A percentile compares a stretch with the other conserved stretches of the same genome.
These are phyloP conservation scores for Stromatinia cepivora DNA, from an alignment of 2,329 filamentous ascomycete species.

Conservation along the genomic window DNA sequence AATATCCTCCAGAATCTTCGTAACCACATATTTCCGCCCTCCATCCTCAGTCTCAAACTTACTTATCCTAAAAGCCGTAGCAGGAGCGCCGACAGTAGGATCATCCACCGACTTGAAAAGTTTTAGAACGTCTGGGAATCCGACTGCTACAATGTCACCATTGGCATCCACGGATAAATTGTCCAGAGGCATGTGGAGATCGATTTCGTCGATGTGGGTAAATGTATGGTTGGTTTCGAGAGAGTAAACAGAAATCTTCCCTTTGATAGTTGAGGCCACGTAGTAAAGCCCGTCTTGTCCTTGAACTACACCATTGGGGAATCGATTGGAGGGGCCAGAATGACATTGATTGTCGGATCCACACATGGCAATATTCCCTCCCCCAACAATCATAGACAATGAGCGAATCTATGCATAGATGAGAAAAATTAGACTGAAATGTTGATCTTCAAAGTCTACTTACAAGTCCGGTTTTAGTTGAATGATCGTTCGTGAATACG, in stretches of 20 bases:
- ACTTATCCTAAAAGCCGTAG: background rate
- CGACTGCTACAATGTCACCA: constrained; percentile 42
- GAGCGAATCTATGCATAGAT: background rate
- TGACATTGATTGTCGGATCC: constrained; percentile 1
- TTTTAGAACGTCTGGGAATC: constrained; percentile 37
- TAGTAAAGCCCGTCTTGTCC: constrained; percentile 41
- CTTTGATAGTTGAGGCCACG: constrained; percentile 36
- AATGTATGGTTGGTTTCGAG: constrained; percentile 25
- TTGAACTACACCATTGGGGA: constrained; percentile 42
- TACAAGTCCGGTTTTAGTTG: constrained; percentile 31
- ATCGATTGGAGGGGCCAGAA: constrained; percentile 17
- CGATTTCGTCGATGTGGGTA: constrained; percentile 35
- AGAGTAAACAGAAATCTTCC: background rate
- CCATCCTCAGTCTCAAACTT: background rate
- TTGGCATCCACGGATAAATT: constrained; percentile 43
- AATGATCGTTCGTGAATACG: constrained; percentile 43
- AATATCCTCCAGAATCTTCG: constrained; percentile 15
- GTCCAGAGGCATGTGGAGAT: constrained; percentile 39
- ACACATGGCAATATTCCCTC: constrained; percentile 40
- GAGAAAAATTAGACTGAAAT: background rate
- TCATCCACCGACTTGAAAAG: constrained; percentile 32
- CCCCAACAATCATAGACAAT: constrained; percentile 36
- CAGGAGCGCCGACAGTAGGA: constrained; percentile 21
- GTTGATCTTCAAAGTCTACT: background rate
- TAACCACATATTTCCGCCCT: background rate